phyloP scores from a whole-genome alignment of 2,329 filamentous ascomycete genomes.

The Daldinia sp. region DNA sequence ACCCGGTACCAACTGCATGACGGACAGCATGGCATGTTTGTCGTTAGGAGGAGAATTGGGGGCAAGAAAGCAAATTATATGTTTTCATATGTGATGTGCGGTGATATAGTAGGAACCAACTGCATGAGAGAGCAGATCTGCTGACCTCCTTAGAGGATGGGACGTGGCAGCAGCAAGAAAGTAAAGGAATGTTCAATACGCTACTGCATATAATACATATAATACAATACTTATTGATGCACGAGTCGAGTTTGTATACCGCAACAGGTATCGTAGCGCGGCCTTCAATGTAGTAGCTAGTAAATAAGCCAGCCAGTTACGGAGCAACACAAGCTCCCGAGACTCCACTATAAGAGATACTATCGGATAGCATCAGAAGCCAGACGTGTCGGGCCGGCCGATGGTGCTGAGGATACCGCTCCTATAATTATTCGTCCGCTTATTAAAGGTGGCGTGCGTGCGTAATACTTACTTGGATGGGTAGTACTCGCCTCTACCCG shows the following conservation, averaged over 20 bases:
- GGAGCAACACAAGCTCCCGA: conserved; percentile 5
- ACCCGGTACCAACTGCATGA: conserved; percentile 39
- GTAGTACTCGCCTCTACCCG: conserved; percentile 34
- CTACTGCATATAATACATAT: conserved; percentile 31
- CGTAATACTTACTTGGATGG: conserved; percentile 19
- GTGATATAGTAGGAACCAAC: conserved; percentile 38
- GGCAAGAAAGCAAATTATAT: conserved; percentile 32
- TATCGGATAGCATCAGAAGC: conserved; percentile 24
- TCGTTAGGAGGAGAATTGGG: conserved; percentile 27
- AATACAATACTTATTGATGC: conserved; percentile 18
- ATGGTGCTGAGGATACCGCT: neutral
- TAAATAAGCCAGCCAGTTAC: conserved; percentile 19
- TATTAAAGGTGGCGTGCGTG: conserved; percentile 4
- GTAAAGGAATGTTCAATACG: conserved; percentile 11
- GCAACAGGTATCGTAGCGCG: conserved; percentile 8
- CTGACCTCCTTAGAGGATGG: conserved; percentile 30
- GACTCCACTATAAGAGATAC: conserved; percentile 24
- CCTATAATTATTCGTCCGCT: conserved; percentile 22
- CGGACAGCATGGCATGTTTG: conserved; percentile 17
- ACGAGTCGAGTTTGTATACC: conserved; percentile 18
- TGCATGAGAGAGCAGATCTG: conserved; percentile 36
- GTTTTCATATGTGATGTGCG: conserved; percentile 29
- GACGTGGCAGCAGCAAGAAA: conserved; percentile 23
- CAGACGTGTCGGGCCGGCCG: conserved; percentile 30
- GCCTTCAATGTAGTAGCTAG: neutral